phyloP scores from a whole-genome alignment of 139 green algal genomes.

The Diplosphaera chodatii region DNA sequence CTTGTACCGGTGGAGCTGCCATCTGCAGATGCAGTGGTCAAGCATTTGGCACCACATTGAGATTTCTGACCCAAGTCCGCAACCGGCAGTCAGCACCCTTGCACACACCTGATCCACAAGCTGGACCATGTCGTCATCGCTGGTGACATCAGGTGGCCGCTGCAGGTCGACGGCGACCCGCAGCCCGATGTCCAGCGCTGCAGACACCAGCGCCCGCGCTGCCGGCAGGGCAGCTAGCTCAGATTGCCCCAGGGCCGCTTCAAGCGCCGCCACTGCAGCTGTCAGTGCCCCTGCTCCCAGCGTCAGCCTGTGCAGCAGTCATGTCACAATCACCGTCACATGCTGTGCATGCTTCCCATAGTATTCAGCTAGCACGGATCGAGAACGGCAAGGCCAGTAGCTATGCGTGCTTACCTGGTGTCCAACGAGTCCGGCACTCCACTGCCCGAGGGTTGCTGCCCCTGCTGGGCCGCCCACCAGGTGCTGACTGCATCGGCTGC shows the following conservation, averaged over 20 bases:
- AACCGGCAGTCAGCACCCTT: no score
- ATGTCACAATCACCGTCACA: no score
- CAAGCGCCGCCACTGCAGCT: neutral
- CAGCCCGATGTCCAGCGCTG: neutral
- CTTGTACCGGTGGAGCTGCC: no score
- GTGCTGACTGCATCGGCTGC: neutral
- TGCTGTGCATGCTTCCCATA: no score
- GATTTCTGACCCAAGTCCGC: no score
- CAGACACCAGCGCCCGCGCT: neutral
- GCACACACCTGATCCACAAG: neutral
- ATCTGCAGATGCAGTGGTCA: no score
- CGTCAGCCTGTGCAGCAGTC: neutral
- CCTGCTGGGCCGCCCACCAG: neutral
- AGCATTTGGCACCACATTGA: no score
- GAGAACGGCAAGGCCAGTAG: no score
- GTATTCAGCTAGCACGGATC: no score
- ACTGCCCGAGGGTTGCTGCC: no score
- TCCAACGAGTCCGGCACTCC: neutral
- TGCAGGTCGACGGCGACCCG: neutral
- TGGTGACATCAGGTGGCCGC: neutral
- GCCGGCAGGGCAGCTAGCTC: no score
- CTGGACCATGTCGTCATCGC: neutral
- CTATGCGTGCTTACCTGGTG: neutral
- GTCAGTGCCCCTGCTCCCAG: neutral
- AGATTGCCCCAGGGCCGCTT: neutral